Evolutionary conservation across 2,329 filamentous ascomycete species (phyloP).

Genomic region (Exserohilum rostratum): DNA sequence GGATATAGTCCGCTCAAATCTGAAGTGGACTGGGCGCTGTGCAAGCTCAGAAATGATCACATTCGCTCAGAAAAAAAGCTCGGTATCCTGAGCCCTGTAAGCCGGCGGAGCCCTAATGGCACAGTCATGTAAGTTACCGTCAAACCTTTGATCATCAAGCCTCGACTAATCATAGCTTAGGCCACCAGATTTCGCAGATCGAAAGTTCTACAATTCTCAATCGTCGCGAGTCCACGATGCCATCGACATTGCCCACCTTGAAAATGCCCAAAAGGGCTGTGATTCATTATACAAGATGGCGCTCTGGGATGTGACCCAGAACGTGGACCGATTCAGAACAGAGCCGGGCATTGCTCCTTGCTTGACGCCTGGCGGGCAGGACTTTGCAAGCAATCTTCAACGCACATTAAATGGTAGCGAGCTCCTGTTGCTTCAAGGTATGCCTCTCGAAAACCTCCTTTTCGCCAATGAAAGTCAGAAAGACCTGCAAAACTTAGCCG

Average conservation of each 20-base stretch:
- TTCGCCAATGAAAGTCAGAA: constrained; percentile 65
- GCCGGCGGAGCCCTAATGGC: constrained; percentile 64
- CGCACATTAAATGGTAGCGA: constrained; percentile 68
- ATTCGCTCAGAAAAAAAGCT: constrained; percentile 60
- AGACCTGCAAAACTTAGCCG: constrained; percentile 72
- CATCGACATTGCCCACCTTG: constrained; percentile 67
- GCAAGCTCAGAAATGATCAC: constrained; percentile 64
- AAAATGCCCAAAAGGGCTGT: constrained; percentile 55
- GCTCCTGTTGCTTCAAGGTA: constrained; percentile 69
- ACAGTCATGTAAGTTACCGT: constrained; percentile 41
- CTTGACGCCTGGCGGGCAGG: constrained; percentile 69
- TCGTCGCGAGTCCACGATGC: constrained; percentile 69
- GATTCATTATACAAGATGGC: constrained; percentile 65
- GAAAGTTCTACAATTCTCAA: constrained; percentile 57
- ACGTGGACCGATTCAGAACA: constrained; percentile 66
- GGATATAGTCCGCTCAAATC: constrained; percentile 34
- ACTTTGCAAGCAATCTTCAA: constrained; percentile 66
- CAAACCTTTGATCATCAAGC: neutral
- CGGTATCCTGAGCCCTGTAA: constrained; percentile 63
- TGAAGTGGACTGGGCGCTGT: constrained; percentile 61
- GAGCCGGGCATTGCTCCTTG: constrained; percentile 67
- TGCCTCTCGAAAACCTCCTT: constrained; percentile 67
- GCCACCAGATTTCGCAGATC: constrained; percentile 63
- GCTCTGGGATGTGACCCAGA: constrained; percentile 71
- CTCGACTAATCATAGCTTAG: constrained; percentile 20